Percentiles rank a stretch among this genome's conserved stretches.
Conservation (phyloP, 1,284 basidiomycete genomes). For the Apiotrichum domesticum region DNA sequence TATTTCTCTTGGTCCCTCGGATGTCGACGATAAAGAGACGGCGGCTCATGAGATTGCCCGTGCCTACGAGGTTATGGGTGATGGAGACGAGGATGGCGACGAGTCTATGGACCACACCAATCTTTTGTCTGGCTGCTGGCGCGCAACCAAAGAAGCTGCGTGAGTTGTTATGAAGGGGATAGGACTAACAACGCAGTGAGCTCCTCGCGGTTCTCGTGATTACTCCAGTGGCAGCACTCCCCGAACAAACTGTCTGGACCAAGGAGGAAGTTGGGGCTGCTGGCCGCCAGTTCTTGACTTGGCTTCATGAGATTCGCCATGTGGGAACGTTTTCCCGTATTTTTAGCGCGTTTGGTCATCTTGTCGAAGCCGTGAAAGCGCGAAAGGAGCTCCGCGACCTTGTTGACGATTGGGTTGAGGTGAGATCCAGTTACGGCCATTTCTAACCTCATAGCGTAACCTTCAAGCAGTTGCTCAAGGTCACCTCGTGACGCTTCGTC, state of each 20-base stretch:
- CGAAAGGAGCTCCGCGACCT: conserved; percentile 15
- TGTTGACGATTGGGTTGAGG: conserved; percentile 35
- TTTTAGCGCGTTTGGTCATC: conserved; percentile 29
- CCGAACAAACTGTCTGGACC: conserved; percentile 28
- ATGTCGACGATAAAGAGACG: conserved; percentile 12
- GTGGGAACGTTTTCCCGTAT: conserved; percentile 45
- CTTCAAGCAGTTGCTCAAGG: conserved; percentile 35
- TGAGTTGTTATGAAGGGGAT: conserved; percentile 13
- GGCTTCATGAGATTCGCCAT: conserved; percentile 47
- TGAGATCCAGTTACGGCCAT: conserved; percentile 10
- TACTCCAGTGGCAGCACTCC: conserved; percentile 14
- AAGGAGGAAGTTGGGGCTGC: conserved; percentile 26
- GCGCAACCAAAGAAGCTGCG: conserved; percentile 44
- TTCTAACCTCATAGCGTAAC: conserved; percentile 22
- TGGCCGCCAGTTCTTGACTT: conserved; percentile 34
- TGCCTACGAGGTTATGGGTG: conserved; percentile 37
- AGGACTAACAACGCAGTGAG: conserved; percentile 24
- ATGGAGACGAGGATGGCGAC: conserved; percentile 26
- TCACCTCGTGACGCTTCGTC: conserved; percentile 39
- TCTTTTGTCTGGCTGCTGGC: conserved; percentile 43
- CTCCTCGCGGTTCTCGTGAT: conserved; percentile 32
- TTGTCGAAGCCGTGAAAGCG: conserved; percentile 31
- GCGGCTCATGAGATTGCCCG: conserved; percentile 45
- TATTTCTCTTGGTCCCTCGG: conserved; percentile 29
- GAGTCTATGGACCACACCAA: conserved; percentile 32